Evolutionary conservation across 2,329 filamentous ascomycete genomes (phyloP), one percentile per base, ranked within the genome.

Genomic region (Neopestalotiopsis sp.): DNA sequence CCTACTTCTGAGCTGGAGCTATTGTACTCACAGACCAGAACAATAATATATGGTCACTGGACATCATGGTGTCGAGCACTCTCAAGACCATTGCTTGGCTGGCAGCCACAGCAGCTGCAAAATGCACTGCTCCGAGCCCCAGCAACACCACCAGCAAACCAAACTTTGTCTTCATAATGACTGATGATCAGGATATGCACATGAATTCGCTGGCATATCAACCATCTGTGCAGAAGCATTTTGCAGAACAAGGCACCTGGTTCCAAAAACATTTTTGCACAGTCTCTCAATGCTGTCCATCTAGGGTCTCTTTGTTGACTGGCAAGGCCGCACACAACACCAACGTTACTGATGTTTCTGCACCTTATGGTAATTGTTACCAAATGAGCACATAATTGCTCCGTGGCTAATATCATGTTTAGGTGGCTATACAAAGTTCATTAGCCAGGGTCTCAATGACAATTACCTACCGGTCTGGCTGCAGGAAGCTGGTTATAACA

Each of bases 401-500:
- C 24, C 9, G 9, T 20, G 17, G n/a, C n/a, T 53, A 6, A 53
- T 17, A n/a, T 1, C 1, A 9, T 45, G 42, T 53, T 20, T 3
- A 53, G 45, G 45, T 28, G 87, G 88, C 4, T 94, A 90, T 72
- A 87, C 88, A 1, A 92, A 92, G 73, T 91, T 93, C 68, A 80
- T 93, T 14, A 81, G 81, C 3, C 84, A 91, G 65, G 91, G 91
- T 0, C 84, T 89, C 70, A 92, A 93, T 69, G 85, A 90, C 1
- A 86, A 90, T 42, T 93, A 91, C 70, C 83, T 94, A 0, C 91
- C 91, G 0, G 76, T 93, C 0, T 94, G 91, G 91, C 79, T 94
- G 20, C 89, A 92, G 38, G 38, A 86, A 4, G 88, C 87, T 0
- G 91, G 90, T 0, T 93, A 93, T 75, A 87, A 88, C 71, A 93